Evolutionary conservation across 805 yeast genomes (phyloP).

Genomic region (Nakazawaea anatomiae): DNA sequence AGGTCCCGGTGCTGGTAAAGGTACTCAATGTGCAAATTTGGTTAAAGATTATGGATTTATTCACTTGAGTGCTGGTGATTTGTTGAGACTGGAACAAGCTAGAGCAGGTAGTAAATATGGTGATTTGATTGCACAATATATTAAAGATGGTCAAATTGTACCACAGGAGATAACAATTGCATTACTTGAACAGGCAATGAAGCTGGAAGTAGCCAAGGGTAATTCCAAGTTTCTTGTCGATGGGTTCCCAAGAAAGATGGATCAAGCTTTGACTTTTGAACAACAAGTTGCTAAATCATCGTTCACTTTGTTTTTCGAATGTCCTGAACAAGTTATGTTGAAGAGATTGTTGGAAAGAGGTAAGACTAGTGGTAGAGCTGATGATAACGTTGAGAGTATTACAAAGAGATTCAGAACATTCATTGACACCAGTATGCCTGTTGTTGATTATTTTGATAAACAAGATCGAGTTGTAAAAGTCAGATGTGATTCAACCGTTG

Average conservation of each 20-base stretch:
- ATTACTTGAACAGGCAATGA: conserved; percentile 73
- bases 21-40: conserved; percentile 88
- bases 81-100: conserved; percentile 85
- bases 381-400: conserved; percentile 89
- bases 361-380: conserved; percentile 89
- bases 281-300: conserved; percentile 64
- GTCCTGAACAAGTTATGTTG: conserved; percentile 81
- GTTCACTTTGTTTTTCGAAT: conserved; percentile 71
- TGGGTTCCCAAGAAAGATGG: conserved; percentile 98
- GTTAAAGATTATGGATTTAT: conserved; percentile 77
- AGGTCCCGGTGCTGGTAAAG: conserved; percentile 98
- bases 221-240: conserved; percentile 72
- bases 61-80: conserved; percentile 94
- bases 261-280: conserved; percentile 93
- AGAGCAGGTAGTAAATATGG: conserved; percentile 83
- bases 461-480: conserved; percentile 74
- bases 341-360: conserved; percentile 84
- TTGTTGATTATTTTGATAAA: conserved; percentile 73
- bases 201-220: conserved; percentile 42
- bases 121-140: conserved; percentile 74
- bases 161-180: conserved; percentile 92
- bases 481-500: conserved; percentile 75
- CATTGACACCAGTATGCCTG: conserved; percentile 88
- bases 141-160: conserved; percentile 84
- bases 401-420: conserved; percentile 85